A percentile compares a stretch with the other conserved stretches of the same genome.
These are phyloP conservation scores for Gamarada debralockiae DNA, from an alignment of 495 filamentous ascomycete species.

Conservation along the genomic window DNA sequence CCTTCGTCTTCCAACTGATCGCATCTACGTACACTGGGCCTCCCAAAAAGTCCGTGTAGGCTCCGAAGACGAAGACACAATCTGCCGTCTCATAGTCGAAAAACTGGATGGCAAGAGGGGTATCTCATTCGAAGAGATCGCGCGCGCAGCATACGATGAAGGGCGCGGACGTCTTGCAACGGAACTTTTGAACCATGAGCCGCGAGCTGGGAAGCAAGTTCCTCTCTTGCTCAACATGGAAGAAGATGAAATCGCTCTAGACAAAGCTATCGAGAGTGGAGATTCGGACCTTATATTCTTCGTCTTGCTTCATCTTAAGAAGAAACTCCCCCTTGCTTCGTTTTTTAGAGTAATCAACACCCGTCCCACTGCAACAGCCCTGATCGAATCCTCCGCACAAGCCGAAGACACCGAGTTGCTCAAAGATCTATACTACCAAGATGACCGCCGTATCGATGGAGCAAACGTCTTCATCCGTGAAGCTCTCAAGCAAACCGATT, in stretches of 20 bases:
- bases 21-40: constrained; percentile 95
- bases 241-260: constrained; percentile 90
- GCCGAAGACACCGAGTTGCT: constrained; percentile 76
- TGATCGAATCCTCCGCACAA: constrained; percentile 80
- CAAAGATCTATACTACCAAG: constrained; percentile 97
- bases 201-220: constrained; percentile 90
- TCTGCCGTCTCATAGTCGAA: constrained; percentile 82
- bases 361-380: constrained; percentile 80
- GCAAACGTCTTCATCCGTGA: constrained; percentile 82
- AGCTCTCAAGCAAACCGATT: constrained; percentile 62
- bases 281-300: constrained; percentile 90
- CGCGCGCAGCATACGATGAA: constrained; percentile 93
- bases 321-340: constrained; percentile 81
- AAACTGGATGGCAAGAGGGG: constrained; percentile 82
- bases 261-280: constrained; percentile 95
- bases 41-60: constrained; percentile 87
- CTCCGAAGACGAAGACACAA: constrained; percentile 78
- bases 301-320: constrained; percentile 84
- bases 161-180: constrained; percentile 83
- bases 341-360: constrained; percentile 93
- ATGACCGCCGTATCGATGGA: constrained; percentile 87
- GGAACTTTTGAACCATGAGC: constrained; percentile 87
- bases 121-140: constrained; percentile 92
- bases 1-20: constrained; percentile 78
- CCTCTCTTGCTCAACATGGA: constrained; percentile 94